Percentiles rank a stretch among this genome's conserved stretches.
phyloP scores from a whole-genome alignment of 352 stramenopile genomes.

The Pythium graminicola region DNA sequence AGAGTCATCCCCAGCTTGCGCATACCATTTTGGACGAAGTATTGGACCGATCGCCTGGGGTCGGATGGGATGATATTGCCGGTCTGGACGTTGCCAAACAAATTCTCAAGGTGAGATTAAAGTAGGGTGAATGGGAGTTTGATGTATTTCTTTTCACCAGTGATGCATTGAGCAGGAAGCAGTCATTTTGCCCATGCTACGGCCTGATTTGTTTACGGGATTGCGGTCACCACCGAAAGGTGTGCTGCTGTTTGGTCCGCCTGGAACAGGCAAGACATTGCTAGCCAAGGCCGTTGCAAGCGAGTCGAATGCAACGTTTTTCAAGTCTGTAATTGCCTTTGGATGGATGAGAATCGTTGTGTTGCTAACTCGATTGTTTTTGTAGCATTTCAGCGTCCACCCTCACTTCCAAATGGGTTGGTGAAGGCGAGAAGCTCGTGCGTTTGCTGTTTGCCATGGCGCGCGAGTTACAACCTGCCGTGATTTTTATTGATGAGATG shows the following conservation, averaged over 20 bases:
- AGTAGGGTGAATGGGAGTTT: not conserved
- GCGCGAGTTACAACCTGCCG: conserved; percentile 66
- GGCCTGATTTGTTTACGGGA: conserved; percentile 80
- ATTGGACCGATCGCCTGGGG: conserved; percentile 66
- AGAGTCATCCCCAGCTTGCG: conserved; percentile 51
- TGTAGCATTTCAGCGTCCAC: conserved; percentile 80
- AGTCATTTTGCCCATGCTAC: conserved; percentile 79
- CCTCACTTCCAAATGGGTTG: conserved; percentile 88
- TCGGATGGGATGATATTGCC: conserved; percentile 79
- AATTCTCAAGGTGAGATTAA: conserved; percentile 63
- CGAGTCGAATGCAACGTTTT: conserved; percentile 79
- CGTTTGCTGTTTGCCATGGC: conserved; percentile 90
- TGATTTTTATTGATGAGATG: conserved; percentile 90
- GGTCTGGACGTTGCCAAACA: conserved; percentile 81
- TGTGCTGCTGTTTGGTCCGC: conserved; percentile 75
- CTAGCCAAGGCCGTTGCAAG: conserved; percentile 78
- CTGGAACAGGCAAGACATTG: conserved; percentile 79
- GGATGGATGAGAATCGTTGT: not conserved
- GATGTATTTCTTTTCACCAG: not conserved
- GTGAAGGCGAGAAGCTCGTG: conserved; percentile 93
- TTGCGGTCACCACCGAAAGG: conserved; percentile 59
- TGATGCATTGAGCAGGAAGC: conserved; percentile 43
- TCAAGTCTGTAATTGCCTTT: conserved; percentile 31
- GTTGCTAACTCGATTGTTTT: not conserved
- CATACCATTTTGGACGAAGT: conserved; percentile 83